Evolutionary conservation across 1,284 basidiomycete species (phyloP).

Genomic region (Thelephora terrestris): DNA sequence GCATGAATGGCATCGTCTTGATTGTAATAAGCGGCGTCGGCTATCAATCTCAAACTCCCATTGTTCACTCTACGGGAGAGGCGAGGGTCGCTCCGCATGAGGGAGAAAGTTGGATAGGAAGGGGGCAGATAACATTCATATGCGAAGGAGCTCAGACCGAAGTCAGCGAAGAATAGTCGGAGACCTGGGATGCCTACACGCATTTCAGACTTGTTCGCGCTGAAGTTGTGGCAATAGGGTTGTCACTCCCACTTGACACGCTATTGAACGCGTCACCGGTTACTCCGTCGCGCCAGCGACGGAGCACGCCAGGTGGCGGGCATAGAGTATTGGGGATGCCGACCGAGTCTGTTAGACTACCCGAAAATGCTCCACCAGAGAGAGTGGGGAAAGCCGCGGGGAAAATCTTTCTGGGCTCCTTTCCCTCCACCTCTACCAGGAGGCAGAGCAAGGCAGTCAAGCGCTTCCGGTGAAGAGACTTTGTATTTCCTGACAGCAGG

Average conservation of each 20-base stretch:
- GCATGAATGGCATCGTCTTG: conserved; percentile 37
- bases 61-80: too few species aligned
- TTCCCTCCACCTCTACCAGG: conserved; percentile 12
- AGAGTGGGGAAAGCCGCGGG: conserved; percentile 50
- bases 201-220: conserved; percentile 39
- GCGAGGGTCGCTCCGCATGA: too few species aligned
- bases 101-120: conserved; percentile 32
- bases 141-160: conserved; percentile 6
- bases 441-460: conserved; percentile 24
- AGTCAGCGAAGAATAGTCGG: conserved; percentile 5
- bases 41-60: too few species aligned
- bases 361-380: conserved; percentile 40
- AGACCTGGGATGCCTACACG: conserved; percentile 18
- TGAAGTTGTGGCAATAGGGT: conserved; percentile 50
- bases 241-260: conserved; percentile 32
- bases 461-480: conserved; percentile 32
- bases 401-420: conserved; percentile 61
- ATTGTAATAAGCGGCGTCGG: too few species aligned
- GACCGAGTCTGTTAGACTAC: conserved; percentile 52
- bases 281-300: conserved; percentile 63
- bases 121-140: conserved; percentile 43
- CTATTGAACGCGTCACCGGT: conserved; percentile 64
- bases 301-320: conserved; percentile 27
- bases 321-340: conserved; percentile 23
- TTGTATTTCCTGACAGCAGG: conserved; percentile 52